Base-by-base conservation (phyloP, 805 yeast species). In the Wickerhamomyces queroliae region DNA sequence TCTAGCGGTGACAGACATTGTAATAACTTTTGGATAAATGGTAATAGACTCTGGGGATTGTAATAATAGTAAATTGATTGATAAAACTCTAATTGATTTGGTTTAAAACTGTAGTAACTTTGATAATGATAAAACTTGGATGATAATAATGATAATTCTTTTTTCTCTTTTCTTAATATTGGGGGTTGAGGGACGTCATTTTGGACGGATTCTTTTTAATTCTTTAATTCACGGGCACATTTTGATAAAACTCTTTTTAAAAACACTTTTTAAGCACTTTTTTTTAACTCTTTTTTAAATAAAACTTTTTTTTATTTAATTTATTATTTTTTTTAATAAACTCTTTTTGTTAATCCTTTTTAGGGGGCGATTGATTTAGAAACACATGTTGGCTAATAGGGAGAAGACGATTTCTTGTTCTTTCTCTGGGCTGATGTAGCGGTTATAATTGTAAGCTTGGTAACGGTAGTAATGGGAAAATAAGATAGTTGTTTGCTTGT, bases 171-270 rank as follows among this genome's bases (percentile, higher is more conserved):
- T 34, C 11, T 23, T 33, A 24, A 29, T 34, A 31, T 40, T 36
- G 29, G 37, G 35, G 27, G 25, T 32, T 42, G 36, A 40, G 43
- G 41, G 41, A 48, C 57, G 58, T 38, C 58, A 51, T 54, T 27
- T 39, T 50, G 58, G 53, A 47, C 53, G 54, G 51, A 20, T 31
- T 39, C 23, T 18, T 27, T 42, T 31, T 38, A 26, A 24, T 34
- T 28, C 7, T 28, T 37, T 31, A 38, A 24, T 49, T 49, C 52
- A 53, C 45, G 48, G 55, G 41, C 49, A 45, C 56, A 54, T 52
- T 38, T 39, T 52, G 45, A 15, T 35, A 33, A 40, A 35, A 38
- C 39, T 32, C 36, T 43, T 45, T 46, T 45, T 33, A 22, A 33
- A 40, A 36, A 36, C 44, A 38, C 18, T 38, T 36, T 41, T 36